Conservation (phyloP, 441 rosid species). For the Melianthus villosus region DNA sequence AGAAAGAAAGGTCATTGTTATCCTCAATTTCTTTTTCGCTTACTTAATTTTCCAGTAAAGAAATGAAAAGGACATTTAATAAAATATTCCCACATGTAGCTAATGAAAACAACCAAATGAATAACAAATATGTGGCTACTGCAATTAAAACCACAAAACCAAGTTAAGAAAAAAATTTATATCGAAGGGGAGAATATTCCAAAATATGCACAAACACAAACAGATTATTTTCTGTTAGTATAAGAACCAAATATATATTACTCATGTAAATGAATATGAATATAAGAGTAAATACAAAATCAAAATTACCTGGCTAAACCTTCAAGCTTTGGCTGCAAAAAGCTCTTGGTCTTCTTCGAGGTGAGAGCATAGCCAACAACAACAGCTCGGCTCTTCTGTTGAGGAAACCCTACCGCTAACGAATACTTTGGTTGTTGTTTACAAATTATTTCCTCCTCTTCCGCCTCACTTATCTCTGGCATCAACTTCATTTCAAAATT, state of each 20-base stretch:
- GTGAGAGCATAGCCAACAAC: constrained; percentile 79
- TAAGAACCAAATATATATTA: too few species aligned
- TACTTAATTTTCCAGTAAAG: constrained; percentile 14
- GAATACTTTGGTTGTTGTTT: background rate
- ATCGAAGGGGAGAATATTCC: too few species aligned
- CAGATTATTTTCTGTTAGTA: too few species aligned
- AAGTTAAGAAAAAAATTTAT: too few species aligned
- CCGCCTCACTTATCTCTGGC: constrained; percentile 17
- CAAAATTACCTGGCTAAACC: constrained; percentile 52
- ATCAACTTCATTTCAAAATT: constrained; percentile 28
- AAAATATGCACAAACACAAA: too few species aligned
- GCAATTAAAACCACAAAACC: too few species aligned
- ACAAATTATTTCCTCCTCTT: constrained; percentile 7
- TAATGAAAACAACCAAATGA: background rate
- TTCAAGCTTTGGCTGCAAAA: constrained; percentile 60
- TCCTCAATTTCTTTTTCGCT: constrained; percentile 3
- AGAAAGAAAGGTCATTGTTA: too few species aligned
- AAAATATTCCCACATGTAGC: background rate
- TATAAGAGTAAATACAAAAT: too few species aligned
- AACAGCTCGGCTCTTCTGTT: constrained; percentile 21
- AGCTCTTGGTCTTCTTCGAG: constrained; percentile 65
- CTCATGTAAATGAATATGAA: too few species aligned
- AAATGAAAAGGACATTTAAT: constrained; percentile 28
- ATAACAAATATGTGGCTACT: too few species aligned
- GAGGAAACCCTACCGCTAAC: constrained; percentile 13